Base-by-base conservation (phyloP, 2,329 filamentous ascomycete species). In the Diaporthe sp. region DNA sequence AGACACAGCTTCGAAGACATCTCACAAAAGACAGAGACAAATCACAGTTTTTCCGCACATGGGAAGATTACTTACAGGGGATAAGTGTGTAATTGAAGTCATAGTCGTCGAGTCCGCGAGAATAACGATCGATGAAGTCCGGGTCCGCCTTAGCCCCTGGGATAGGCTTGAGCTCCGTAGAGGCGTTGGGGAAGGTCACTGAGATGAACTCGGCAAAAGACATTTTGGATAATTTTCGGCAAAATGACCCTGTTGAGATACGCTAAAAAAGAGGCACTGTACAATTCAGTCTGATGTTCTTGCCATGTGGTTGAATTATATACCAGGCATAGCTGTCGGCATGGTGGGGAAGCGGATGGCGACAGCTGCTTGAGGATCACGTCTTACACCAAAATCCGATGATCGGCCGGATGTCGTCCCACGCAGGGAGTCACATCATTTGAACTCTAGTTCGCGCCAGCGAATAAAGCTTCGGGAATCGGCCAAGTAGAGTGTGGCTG, bases 21-120 rank as follows among this genome's bases (percentile, higher is more conserved):
- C 5, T 13, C 25, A 13, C 37, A 15, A 19, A 10, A 5, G 2
- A 30, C 39, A 10, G 1, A 30, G 2, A 61, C 2, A 19, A 27
- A 13, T 17, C n/a, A 27, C 4, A 19, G 19, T 2, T 47, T 12
- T 30, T 13, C 17, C 1, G 32, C 19, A 12, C 9, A 1, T 2
- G 25, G 9, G 1, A 30, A 30, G 25, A 22, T 22, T 30, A 44
- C 58, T 42, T 30, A 63, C 58, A 92, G 0, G 90, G 90, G 22
- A 91, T 85, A 2, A 92, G 85, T 0, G 90, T 92, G 80, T 92
- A 92, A 81, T 91, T 90, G 84, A 87, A 92, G 59, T 81, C 87
- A 79, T 91, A 88, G 78, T 92, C 89, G 75, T 92, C 90, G 2
- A 92, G 84, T 6, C 84, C 85, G 30, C 88, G 85, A 19, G 89